Conservation (phyloP, 2,329 filamentous ascomycete species). For the Xylariaceae sp. region DNA sequence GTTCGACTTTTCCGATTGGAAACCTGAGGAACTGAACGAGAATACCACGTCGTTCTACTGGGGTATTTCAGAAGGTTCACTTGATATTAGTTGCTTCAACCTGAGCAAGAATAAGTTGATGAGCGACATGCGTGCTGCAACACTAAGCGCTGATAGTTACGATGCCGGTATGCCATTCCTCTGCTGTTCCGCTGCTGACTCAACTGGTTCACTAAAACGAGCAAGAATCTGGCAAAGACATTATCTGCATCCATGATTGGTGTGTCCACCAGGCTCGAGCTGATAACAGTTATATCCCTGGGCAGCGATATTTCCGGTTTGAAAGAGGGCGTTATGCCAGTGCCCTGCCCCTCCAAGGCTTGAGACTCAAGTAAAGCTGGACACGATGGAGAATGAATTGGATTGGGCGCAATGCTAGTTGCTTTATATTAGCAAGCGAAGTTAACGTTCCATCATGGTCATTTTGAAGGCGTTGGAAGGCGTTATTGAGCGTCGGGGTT, state of each 20-base stretch:
- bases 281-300: conserved; percentile 8
- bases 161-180: conserved; percentile 11
- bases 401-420: no score
- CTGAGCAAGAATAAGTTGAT: conserved; percentile 11
- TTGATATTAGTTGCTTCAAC: conserved; percentile 20
- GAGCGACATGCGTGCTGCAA: conserved; percentile 13
- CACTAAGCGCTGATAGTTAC: conserved; percentile 6
- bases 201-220: background rate
- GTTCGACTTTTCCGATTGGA: conserved; percentile 21
- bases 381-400: no score
- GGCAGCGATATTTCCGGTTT: conserved; percentile 19
- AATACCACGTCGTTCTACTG: conserved; percentile 16
- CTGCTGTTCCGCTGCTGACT: background rate
- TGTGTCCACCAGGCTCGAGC: conserved; percentile 13
- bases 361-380: background rate
- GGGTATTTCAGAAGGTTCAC: conserved; percentile 10
- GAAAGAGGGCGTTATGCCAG: conserved; percentile 16
- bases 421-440: no score
- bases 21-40: conserved; percentile 15
- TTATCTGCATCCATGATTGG: conserved; percentile 20
- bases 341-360: conserved; percentile 15
- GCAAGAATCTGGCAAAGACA: conserved; percentile 15
- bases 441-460: no score
- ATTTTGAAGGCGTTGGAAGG: no score
- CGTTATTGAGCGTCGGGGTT: no score